phyloP scores from a whole-genome alignment of 2,329 filamentous ascomycete genomes.

The Epicoccum sorghinum region DNA sequence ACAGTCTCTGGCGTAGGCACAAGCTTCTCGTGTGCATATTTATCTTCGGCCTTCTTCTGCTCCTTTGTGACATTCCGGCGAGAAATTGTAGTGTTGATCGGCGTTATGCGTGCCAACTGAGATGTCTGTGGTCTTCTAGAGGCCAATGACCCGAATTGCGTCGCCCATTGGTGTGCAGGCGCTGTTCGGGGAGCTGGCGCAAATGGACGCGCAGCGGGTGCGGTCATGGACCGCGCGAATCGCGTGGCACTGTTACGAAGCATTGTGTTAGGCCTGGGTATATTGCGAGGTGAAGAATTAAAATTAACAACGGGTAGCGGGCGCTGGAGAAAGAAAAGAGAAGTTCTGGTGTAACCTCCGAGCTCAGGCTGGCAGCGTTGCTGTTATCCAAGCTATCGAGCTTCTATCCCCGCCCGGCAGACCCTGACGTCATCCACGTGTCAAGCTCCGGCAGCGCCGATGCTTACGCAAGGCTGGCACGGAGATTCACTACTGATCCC shows the following conservation, averaged over 20 bases:
- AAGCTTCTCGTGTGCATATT: constrained; percentile 62
- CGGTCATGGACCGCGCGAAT: constrained; percentile 46
- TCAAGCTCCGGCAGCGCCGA: constrained; percentile 15
- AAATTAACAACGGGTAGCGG: background rate
- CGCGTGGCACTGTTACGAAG: constrained; percentile 54
- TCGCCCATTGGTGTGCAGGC: constrained; percentile 45
- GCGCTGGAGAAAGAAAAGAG: constrained; percentile 7
- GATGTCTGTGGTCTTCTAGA: constrained; percentile 42
- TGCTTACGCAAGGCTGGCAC: background rate
- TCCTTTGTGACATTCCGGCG: constrained; percentile 52
- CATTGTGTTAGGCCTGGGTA: constrained; percentile 37
- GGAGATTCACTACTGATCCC: background rate
- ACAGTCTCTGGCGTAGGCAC: constrained; percentile 66
- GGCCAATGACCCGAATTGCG: constrained; percentile 50
- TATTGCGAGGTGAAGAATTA: background rate
- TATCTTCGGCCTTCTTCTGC: constrained; percentile 63
- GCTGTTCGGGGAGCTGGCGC: constrained; percentile 28
- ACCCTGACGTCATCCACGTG: constrained; percentile 13
- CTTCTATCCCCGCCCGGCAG: constrained; percentile 16
- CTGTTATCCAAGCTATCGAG: constrained; percentile 15
- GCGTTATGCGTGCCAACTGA: constrained; percentile 41
- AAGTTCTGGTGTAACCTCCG: background rate
- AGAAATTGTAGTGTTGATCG: constrained; percentile 43
- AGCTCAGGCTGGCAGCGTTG: background rate
- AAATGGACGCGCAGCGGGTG: constrained; percentile 38